phyloP scores from a whole-genome alignment of 2,329 filamentous ascomycete genomes.

The Phoma sp. region DNA sequence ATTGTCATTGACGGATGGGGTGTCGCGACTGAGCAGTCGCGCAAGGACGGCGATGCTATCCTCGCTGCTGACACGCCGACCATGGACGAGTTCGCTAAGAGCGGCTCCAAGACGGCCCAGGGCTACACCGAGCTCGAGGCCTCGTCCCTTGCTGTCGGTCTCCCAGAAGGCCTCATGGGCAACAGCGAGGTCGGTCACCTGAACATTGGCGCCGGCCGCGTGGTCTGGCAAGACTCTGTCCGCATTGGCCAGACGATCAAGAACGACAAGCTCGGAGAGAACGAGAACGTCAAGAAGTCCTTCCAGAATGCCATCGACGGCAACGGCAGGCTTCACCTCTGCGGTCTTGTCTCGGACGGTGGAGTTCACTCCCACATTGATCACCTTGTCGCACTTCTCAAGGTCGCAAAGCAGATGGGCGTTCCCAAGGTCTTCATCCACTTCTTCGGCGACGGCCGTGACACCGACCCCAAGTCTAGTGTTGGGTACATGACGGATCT shows the following conservation, averaged over 20 bases:
- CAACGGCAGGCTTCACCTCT: constrained; percentile 90
- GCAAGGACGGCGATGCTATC: constrained; percentile 92
- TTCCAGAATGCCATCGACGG: constrained; percentile 82
- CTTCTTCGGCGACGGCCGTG: constrained; percentile 98
- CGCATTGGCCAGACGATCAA: constrained; percentile 94
- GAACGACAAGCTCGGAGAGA: constrained; percentile 78
- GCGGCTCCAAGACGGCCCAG: constrained; percentile 73
- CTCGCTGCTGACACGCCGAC: constrained; percentile 88
- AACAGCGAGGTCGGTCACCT: constrained; percentile 98
- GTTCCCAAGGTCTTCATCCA: constrained; percentile 96
- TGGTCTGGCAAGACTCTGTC: constrained; percentile 96
- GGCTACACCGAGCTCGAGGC: constrained; percentile 94
- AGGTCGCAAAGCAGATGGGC: constrained; percentile 85
- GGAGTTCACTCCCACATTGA: constrained; percentile 97
- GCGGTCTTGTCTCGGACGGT: constrained; percentile 91
- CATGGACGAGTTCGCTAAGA: constrained; percentile 83
- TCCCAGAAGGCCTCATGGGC: constrained; percentile 97
- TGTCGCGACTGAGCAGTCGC: constrained; percentile 78
- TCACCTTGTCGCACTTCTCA: constrained; percentile 85
- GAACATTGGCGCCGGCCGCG: constrained; percentile 96
- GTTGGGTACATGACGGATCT: constrained; percentile 87
- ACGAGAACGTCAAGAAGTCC: constrained; percentile 77
- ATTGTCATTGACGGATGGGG: constrained; percentile 99
- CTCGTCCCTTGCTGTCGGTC: constrained; percentile 91
- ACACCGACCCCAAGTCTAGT: constrained; percentile 96